Percentiles rank a stretch among this genome's conserved stretches.
phyloP scores from a whole-genome alignment of 83 land plant species.

The Larix sibirica region DNA sequence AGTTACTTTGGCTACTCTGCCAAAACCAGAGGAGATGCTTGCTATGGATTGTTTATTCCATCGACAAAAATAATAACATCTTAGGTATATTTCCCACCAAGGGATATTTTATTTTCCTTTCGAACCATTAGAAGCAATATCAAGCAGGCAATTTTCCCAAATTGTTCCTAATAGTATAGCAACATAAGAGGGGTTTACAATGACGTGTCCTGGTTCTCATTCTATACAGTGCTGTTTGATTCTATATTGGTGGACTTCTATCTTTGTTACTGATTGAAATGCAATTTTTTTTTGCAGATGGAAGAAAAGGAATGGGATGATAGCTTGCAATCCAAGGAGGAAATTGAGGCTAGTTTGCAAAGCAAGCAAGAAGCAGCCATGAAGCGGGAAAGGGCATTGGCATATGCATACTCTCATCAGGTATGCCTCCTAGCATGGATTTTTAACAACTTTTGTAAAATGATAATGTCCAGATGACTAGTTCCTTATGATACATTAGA shows the following conservation, averaged over 20 bases:
- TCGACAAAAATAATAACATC: too few relatives aligned
- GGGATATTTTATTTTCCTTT: too few relatives aligned
- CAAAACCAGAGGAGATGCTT: too few relatives aligned
- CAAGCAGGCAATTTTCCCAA: too few relatives aligned
- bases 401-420: slow-evolving; percentile 76
- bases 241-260: too few relatives aligned
- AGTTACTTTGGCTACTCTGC: neutral
- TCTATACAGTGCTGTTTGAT: too few relatives aligned
- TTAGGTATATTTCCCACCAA: too few relatives aligned
- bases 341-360: slow-evolving; percentile 63
- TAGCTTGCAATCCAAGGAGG: slow-evolving; percentile 66
- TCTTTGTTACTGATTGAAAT: neutral
- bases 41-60: too few relatives aligned
- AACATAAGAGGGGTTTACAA: too few relatives aligned
- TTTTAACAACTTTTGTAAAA: neutral
- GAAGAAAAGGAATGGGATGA: slow-evolving; percentile 65
- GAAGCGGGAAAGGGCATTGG: slow-evolving; percentile 85
- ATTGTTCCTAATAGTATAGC: too few relatives aligned
- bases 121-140: too few relatives aligned
- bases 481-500: neutral
- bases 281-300: slow-evolving; percentile 8
- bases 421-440: slow-evolving; percentile 23
- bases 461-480: neutral
- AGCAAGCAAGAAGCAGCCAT: slow-evolving; percentile 75
- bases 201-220: too few relatives aligned